Conservation (phyloP, 2,329 filamentous ascomycete species). For the Microdochium bolleyi region DNA sequence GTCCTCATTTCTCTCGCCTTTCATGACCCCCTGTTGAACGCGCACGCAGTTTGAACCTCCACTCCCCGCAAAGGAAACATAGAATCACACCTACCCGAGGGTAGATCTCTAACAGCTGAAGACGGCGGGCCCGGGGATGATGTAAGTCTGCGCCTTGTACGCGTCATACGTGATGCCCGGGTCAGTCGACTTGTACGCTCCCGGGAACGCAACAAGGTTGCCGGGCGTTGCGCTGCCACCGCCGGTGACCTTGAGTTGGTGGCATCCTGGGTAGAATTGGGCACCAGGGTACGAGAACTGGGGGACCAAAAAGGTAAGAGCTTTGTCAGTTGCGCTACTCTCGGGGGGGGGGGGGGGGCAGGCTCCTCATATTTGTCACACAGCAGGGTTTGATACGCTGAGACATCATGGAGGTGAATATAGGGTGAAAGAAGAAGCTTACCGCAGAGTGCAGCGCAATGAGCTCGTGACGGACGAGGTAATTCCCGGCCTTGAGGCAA, state of each 20-base stretch:
- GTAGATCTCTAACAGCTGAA: conserved; percentile 31
- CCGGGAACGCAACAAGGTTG: conserved; percentile 38
- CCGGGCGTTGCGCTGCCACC: conserved; percentile 3
- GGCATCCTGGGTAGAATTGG: conserved; percentile 51
- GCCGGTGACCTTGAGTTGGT: conserved; percentile 47
- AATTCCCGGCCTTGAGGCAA: conserved; percentile 43
- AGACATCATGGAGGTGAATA: too few relatives aligned
- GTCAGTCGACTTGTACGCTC: conserved; percentile 40
- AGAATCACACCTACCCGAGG: too few relatives aligned
- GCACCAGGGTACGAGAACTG: conserved; percentile 38
- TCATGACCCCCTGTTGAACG: too few relatives aligned
- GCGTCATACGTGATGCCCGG: conserved; percentile 44
- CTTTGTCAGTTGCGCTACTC: too few relatives aligned
- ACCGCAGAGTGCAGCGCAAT: conserved; percentile 41
- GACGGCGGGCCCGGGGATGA: conserved; percentile 36
- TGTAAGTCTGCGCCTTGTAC: conserved; percentile 37
- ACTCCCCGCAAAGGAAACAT: too few relatives aligned
- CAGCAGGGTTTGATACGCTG: too few relatives aligned
- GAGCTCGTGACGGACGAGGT: conserved; percentile 51
- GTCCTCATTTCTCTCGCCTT: too few relatives aligned
- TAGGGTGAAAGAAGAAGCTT: conserved; percentile 9
- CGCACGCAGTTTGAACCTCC: too few relatives aligned
- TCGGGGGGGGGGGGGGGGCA: too few relatives aligned
- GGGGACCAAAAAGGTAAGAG: background rate
- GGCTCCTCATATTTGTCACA: too few relatives aligned